Evolutionary conservation across 371 early-diverging fungal genomes (phyloP).

Genomic region (Chytridiales sp.): DNA sequence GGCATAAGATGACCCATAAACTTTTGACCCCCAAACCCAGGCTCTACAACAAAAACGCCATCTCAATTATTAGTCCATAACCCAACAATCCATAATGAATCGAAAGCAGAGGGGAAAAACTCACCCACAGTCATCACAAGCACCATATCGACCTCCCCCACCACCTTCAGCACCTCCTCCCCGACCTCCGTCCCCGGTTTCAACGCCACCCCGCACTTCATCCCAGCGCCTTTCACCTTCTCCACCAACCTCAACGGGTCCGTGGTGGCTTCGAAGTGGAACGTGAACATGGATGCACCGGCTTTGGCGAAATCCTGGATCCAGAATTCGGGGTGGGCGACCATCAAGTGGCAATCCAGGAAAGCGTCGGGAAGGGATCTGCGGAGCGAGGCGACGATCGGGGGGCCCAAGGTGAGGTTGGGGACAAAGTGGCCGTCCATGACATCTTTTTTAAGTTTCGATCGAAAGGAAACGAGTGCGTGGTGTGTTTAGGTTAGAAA

Average conservation of each 20-base stretch:
- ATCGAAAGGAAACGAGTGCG: too few species aligned
- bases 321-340: conserved; percentile 92
- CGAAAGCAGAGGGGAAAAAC: conserved; percentile 2
- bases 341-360: conserved; percentile 98
- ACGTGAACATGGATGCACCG: conserved; percentile 88
- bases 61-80: too few species aligned
- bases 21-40: conserved; percentile 95
- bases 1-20: conserved; percentile 87
- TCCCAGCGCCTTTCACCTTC: conserved; percentile 75
- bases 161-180: conserved; percentile 69
- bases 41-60: conserved; percentile 57
- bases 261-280: conserved; percentile 91
- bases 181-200: conserved; percentile 89
- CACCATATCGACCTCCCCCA: conserved; percentile 80
- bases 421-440: conserved; percentile 93
- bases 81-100: background rate
- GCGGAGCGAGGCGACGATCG: conserved; percentile 83
- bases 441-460: too few species aligned
- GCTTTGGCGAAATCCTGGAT: conserved; percentile 91
- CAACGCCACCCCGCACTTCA: conserved; percentile 93
- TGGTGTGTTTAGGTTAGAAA: too few species aligned
- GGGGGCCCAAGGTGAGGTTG: conserved; percentile 95
- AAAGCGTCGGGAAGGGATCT: conserved; percentile 82
- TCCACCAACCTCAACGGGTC: conserved; percentile 75
- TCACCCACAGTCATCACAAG: conserved; percentile 94